Percentiles rank a stretch among this genome's conserved stretches.
Conservation (phyloP, 1,284 basidiomycete genomes). For the Tausonia pullulans region DNA sequence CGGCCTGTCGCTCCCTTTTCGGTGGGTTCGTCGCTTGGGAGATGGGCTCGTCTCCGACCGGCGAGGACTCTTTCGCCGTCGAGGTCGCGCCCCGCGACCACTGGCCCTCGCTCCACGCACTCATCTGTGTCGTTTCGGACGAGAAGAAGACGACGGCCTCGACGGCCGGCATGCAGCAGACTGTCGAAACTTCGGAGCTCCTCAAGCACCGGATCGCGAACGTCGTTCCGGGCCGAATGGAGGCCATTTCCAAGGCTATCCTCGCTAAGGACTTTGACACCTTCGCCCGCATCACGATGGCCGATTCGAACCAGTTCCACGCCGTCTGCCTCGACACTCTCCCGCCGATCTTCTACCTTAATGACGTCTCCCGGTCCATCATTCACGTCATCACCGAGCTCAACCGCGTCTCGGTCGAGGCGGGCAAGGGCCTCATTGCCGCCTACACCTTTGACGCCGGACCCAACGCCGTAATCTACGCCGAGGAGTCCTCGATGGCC, state of each 20-base stretch:
- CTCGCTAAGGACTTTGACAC: slow-evolving; percentile 66
- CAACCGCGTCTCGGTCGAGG: slow-evolving; percentile 66
- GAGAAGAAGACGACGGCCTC: slow-evolving; percentile 94
- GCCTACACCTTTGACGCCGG: slow-evolving; percentile 99
- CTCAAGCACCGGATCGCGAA: slow-evolving; percentile 79
- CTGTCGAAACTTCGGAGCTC: slow-evolving; percentile 80
- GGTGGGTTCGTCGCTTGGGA: slow-evolving; percentile 98
- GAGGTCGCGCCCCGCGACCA: slow-evolving; percentile 74
- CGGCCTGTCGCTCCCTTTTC: slow-evolving; percentile 92
- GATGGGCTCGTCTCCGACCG: slow-evolving; percentile 55
- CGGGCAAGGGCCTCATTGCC: slow-evolving; percentile 57
- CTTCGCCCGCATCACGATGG: slow-evolving; percentile 89
- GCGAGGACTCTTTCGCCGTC: slow-evolving; percentile 77
- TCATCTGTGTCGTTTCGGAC: slow-evolving; percentile 94
- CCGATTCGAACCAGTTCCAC: slow-evolving; percentile 97
- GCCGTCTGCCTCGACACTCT: slow-evolving; percentile 92
- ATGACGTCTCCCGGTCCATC: slow-evolving; percentile 82
- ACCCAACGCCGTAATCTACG: slow-evolving; percentile 97
- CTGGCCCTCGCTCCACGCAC: slow-evolving; percentile 92
- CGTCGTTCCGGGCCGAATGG: slow-evolving; percentile 84
- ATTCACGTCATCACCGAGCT: slow-evolving; percentile 82
- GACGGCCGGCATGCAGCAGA: slow-evolving; percentile 93
- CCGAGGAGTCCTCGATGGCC: slow-evolving; percentile 62
- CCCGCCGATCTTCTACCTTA: slow-evolving; percentile 99
- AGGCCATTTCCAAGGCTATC: slow-evolving; percentile 70